phyloP scores from a whole-genome alignment of 1,139 yeast genomes.

The Debaryomycetaceae sp. region DNA sequence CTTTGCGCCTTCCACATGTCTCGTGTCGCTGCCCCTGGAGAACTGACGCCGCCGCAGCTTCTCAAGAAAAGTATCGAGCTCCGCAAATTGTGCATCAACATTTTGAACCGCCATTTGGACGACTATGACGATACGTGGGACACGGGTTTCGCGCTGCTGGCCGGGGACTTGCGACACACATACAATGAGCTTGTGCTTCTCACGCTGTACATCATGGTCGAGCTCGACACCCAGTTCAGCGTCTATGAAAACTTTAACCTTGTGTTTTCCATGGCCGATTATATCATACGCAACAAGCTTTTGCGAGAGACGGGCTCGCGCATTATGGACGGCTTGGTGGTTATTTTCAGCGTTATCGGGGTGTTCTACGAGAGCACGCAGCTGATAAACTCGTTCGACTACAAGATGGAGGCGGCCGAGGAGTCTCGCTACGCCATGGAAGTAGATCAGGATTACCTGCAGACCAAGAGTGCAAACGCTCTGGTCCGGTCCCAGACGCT shows the following conservation, averaged over 20 bases:
- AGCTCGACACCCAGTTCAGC: slow-evolving; percentile 26
- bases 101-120: slow-evolving; percentile 32
- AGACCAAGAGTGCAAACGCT: slow-evolving; percentile 18
- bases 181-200: slow-evolving; percentile 13
- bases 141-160: slow-evolving; percentile 9
- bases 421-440: not conserved
- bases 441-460: slow-evolving; percentile 1
- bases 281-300: slow-evolving; percentile 16
- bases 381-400: slow-evolving; percentile 27
- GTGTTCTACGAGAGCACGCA: slow-evolving; percentile 31
- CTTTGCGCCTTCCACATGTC: slow-evolving; percentile 14
- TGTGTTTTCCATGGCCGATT: slow-evolving; percentile 33
- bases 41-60: slow-evolving; percentile 13
- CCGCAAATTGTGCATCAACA: slow-evolving; percentile 25
- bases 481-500: too few species aligned
- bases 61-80: slow-evolving; percentile 23
- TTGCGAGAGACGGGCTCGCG: slow-evolving; percentile 4
- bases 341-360: slow-evolving; percentile 18
- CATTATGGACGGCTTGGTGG: slow-evolving; percentile 13
- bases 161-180: slow-evolving; percentile 3
- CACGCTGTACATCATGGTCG: slow-evolving; percentile 26
- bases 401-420: slow-evolving; percentile 14
- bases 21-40: slow-evolving; percentile 4
- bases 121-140: slow-evolving; percentile 26
- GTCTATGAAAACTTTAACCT: slow-evolving; percentile 35